Base-by-base conservation (phyloP, 164 flowering plant genomes). In the Hamamelis virginiana region DNA sequence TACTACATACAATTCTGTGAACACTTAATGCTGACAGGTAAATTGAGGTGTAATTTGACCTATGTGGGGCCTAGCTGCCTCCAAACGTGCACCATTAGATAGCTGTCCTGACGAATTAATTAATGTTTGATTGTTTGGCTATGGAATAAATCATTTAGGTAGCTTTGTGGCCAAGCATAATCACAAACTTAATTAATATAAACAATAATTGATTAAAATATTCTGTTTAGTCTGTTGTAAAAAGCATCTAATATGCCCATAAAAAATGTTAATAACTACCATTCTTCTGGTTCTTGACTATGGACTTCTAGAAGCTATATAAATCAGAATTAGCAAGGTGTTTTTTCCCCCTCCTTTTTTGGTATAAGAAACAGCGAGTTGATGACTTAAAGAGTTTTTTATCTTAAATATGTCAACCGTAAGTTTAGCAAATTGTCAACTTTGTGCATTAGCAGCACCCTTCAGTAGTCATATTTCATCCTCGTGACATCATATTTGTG, bases 131-230 rank as follows among this genome's bases (percentile, higher is more conserved):
- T 60, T 33, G 63, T 44, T 60, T 60, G 63, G 63, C 46, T 28
- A 1, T 6, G 23, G 38, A 60, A 60, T 13, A 27, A n/a, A 60
- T 9, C 23, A 33, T n/a, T 44, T 16, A 56, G 41, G 5, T 45
- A 23, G 45, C 64, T 44, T 68, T 22, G 27, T 58, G 70, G 43
- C 55, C 53, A 68, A 68, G 70, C 70, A 68, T 57, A 43, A 66
- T 43, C 65, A 44, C 65, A 41, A 15, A 15, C 28, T 38, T 59
- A 18, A 33, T 16, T 38, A 23, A 60, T 38, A 5, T 21, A 33
- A 16, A 60, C 45, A 63, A 46, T 19, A 13, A 21, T 63, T 62
- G 46, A 38, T 28, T 59, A 38, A 59, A 28, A 9, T 59, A 38
- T 38, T 59, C 27, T 33, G 43, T 59, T 59, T 59, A 33, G 5